Evolutionary conservation across 2,329 filamentous ascomycete species (phyloP), one percentile per base, ranked within the genome.

Genomic region (Colletotrichum kahawae): DNA sequence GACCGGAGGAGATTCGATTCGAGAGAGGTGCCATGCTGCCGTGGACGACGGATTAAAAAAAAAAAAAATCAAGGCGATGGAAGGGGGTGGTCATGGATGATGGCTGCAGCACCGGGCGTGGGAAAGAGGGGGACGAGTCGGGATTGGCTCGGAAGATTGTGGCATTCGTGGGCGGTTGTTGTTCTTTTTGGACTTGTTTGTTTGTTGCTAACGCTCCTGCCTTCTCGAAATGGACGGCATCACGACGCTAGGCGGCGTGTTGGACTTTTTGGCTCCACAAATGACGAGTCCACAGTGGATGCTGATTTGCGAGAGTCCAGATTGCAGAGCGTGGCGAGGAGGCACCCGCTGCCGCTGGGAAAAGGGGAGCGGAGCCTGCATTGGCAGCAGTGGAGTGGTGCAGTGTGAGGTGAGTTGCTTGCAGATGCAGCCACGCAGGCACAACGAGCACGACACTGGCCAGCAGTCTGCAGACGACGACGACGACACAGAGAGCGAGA

Each of bases 171-270:
- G n/a, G 43, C 43, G 43, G n/a, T 48, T 69, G 56, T 36, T 64
- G 29, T 70, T 63, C 59, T 38, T 63, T 75, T 72, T 51, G 64
- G 43, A 14, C 43, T 43, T 48, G 43, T 70, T 60, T 70, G 56
- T 75, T 71, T 75, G 72, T 48, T 67, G 56, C 43, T 59, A 34
- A 72, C 63, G 43, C 34, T 63, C 34, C 43, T 73, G 31, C 43
- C 57, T 73, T 73, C 73, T 67, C 69, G 24, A 73, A 72, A 72
- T 56, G 73, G 73, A 75, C 64, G 73, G 59, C 73, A 64, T 57
- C 73, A 73, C 63, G 48, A 75, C 69, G 73, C 73, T 73, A 75
- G 57, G 59, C 29, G 21, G 68, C 54, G 31, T 56, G 12, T 57
- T 74, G 66, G 66, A 43, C 60, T 34, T 33, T 51, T 31, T 29